Base-by-base conservation (phyloP, 2,329 filamentous ascomycete species). In the Aspergillus calidoustus region DNA sequence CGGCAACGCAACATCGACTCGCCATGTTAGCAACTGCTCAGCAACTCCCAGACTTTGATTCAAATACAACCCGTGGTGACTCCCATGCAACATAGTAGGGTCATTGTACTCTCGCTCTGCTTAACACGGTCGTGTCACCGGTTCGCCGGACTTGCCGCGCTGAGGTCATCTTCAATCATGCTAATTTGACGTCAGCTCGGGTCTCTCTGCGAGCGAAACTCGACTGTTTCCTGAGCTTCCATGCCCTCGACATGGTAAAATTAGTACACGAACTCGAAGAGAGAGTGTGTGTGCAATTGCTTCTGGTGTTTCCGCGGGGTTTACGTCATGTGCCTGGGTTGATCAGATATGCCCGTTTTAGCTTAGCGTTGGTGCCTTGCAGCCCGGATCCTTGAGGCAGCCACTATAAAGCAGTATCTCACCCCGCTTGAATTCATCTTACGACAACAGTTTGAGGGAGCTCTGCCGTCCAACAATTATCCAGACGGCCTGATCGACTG, bases 261-360 rank as follows among this genome's bases (percentile, higher is more conserved):
- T 41, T 11, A 15, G 11, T 41, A 13, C 34, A 15, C 4, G 3
- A 15, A 41, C 25, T 4, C 2, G 4, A 7, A 28, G 6, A 28
- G 25, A 6, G 25, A 28, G 6, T 28, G 25, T 28, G 25, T 28
- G 25, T 7, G 6, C 25, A 1, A 7, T 1, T 28, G 25, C 3
- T 4, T 28, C 11, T 41, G 11, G 34, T 15, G 34, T 54, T 25
- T 54, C 52, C 52, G 52, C 52, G 52, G 52, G 38, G 52, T 41
- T 31, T 54, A 31, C 52, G 52, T 54, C 52, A 54, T 54, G 52
- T 54, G 47, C 22, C 54, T 30, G 22, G 47, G 34, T 41, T 41
- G 34, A 57, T 57, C 54, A 50, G 54, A 57, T 57, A 57, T 43
- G 11, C 54, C 22, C n/a, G 22, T 25, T 57, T 23, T 6, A 23